Base-by-base conservation (phyloP, 371 early-diverging fungal genomes). In the Capillidium rhysosporum region DNA sequence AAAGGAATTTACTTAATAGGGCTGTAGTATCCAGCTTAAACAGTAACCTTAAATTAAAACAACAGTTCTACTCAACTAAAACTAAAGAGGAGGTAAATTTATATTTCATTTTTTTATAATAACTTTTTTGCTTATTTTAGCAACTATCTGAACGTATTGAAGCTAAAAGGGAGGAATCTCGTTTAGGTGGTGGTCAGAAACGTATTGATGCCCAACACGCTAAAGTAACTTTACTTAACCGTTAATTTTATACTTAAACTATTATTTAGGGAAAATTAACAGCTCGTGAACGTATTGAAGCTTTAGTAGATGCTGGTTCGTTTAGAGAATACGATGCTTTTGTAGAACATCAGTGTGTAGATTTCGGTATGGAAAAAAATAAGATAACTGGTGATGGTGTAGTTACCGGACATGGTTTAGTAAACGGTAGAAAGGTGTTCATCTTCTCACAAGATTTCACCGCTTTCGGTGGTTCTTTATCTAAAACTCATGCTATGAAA, bases 391-490 rank as follows among this genome's bases (percentile, higher is more conserved):
- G 96, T 30, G 96, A 95, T 61, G 93, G 93, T 60, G 90, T 95
- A 12, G 89, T 95, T 26, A 91, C 92, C 12, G 96, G 96, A 1
- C 84, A 88, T 64, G 94, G 94, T 40, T 87, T 84, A 28, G 76
- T 95, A 61, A 86, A 91, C 63, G 92, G 92, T 1, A 82, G 94
- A 34, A 77, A 78, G 2, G 82, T 90, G 25, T 95, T 82, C 68
- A 75, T 90, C n/a, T 95, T 89, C 65, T 80, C 82, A 31, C 92
- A 95, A 62, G 96, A 95, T 55, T 92, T 92, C 56, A 95, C 96
- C 2, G 85, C 87, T 8, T 86, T 79, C 59, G 96, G 96, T 53
- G 96, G 96, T 16, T 81, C 81, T 56, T 69, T 95, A 49, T 86
- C 86, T 21, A 81, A 83, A 56, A 89, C 80, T 25, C 86, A 92